phyloP scores from a whole-genome alignment of 208 protist species.

The Leishmania lainsoni region DNA sequence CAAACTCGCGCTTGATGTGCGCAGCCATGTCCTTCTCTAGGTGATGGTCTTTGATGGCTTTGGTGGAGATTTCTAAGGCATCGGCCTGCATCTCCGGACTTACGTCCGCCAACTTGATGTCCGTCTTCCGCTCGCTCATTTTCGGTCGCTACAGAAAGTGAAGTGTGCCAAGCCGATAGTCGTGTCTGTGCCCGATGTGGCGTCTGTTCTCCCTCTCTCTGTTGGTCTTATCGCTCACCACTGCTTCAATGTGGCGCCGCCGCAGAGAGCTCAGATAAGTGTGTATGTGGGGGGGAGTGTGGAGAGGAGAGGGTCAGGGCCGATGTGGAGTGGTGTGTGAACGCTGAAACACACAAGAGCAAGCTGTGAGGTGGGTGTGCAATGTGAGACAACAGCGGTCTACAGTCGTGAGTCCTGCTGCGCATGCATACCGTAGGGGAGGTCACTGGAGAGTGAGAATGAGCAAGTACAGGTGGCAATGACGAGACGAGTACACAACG shows the following conservation, averaged over 20 bases:
- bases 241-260: neutral
- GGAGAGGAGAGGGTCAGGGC: neutral
- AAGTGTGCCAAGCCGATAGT: neutral
- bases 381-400: neutral
- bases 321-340: neutral
- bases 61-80: constrained; percentile 96
- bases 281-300: neutral
- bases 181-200: constrained; percentile 3
- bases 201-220: neutral
- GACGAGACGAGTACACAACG: neutral
- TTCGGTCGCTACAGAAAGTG: neutral
- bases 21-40: constrained; percentile 99
- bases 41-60: constrained; percentile 98
- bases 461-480: neutral
- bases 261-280: neutral
- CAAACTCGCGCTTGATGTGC: constrained; percentile 99
- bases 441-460: neutral
- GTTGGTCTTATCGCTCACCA: neutral
- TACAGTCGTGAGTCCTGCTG: neutral
- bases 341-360: neutral
- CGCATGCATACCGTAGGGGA: neutral
- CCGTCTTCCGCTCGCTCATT: constrained; percentile 87
- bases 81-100: constrained; percentile 97
- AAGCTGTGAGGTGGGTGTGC: neutral
- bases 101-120: constrained; percentile 96